These are phyloP conservation scores for Xylariomycetidae sp. DNA, from an alignment of 2,329 filamentous ascomycete genomes.

Conservation along the genomic window DNA sequence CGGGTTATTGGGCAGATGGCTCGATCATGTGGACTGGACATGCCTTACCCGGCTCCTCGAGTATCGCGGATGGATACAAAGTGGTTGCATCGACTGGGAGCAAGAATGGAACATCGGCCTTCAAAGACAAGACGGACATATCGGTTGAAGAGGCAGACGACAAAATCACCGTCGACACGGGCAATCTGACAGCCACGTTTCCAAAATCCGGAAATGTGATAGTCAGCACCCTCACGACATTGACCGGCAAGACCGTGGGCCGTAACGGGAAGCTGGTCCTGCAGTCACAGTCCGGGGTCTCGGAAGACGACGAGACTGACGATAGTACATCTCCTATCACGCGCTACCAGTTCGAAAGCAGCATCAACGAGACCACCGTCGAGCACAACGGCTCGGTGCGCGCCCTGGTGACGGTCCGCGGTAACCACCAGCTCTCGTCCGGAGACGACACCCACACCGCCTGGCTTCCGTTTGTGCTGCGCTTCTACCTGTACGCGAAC, in stretches of 20 bases:
- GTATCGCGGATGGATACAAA: conserved; percentile 36
- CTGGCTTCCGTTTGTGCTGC: conserved; percentile 49
- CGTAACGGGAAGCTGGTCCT: conserved; percentile 45
- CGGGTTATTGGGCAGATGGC: conserved; percentile 53
- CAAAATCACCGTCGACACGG: conserved; percentile 36
- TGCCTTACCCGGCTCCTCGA: conserved; percentile 39
- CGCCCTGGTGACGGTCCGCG: conserved; percentile 40
- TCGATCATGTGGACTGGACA: conserved; percentile 58
- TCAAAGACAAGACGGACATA: conserved; percentile 4
- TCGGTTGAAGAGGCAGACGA: conserved; percentile 17
- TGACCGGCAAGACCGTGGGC: conserved; percentile 36
- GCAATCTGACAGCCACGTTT: conserved; percentile 36
- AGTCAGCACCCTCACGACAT: conserved; percentile 33
- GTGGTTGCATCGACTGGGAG: conserved; percentile 25
- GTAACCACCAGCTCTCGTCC: conserved; percentile 28
- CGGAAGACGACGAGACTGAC: conserved; percentile 33
- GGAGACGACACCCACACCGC: conserved; percentile 29
- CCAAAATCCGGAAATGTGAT: conserved; percentile 35
- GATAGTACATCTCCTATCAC: conserved; percentile 30
- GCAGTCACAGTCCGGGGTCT: conserved; percentile 42
- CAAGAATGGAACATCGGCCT: conserved; percentile 1
- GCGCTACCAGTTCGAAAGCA: conserved; percentile 42
- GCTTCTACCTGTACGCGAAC: conserved; percentile 54
- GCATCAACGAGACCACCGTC: conserved; percentile 44
- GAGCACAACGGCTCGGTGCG: conserved; percentile 35